A percentile compares a stretch with the other conserved stretches of the same genome.
These are phyloP conservation scores for Leptographium radiaticola DNA, from an alignment of 2,329 filamentous ascomycete species.

Conservation along the genomic window DNA sequence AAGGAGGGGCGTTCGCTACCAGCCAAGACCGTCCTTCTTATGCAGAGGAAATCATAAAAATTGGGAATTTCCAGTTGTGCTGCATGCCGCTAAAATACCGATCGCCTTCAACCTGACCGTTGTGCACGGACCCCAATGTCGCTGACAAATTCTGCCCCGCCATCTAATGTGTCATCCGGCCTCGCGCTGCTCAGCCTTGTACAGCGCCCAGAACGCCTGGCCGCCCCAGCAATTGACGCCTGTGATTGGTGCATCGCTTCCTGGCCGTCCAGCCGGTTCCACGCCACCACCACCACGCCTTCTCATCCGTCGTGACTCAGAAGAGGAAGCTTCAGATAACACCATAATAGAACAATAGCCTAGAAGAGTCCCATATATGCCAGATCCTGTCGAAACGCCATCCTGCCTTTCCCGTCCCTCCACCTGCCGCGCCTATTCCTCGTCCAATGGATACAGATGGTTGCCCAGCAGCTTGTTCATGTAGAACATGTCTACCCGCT, in stretches of 20 bases:
- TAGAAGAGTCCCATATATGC: not conserved
- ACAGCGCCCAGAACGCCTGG: not conserved
- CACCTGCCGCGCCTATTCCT: constrained; percentile 27
- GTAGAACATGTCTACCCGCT: constrained; percentile 94
- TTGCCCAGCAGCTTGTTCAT: constrained; percentile 95
- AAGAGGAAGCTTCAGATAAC: too few species aligned
- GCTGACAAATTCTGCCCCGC: not conserved
- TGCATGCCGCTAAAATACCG: not conserved
- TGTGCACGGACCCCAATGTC: not conserved
- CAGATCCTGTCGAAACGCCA: not conserved
- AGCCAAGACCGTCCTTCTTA: too few species aligned
- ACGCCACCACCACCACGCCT: too few species aligned
- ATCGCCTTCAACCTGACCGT: too few species aligned
- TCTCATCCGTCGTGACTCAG: too few species aligned
- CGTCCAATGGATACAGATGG: constrained; percentile 77
- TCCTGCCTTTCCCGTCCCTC: too few species aligned
- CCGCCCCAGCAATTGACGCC: not conserved
- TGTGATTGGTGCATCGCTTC: not conserved
- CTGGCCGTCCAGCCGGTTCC: too few species aligned
- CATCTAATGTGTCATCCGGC: not conserved
- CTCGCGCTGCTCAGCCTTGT: not conserved
- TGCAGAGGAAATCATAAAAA: not conserved
- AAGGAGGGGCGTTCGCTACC: too few species aligned
- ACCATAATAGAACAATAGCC: not conserved
- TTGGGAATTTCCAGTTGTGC: not conserved